Evolutionary conservation across 495 filamentous ascomycete genomes (phyloP).

Genomic region (Pyrenula aspistea): DNA sequence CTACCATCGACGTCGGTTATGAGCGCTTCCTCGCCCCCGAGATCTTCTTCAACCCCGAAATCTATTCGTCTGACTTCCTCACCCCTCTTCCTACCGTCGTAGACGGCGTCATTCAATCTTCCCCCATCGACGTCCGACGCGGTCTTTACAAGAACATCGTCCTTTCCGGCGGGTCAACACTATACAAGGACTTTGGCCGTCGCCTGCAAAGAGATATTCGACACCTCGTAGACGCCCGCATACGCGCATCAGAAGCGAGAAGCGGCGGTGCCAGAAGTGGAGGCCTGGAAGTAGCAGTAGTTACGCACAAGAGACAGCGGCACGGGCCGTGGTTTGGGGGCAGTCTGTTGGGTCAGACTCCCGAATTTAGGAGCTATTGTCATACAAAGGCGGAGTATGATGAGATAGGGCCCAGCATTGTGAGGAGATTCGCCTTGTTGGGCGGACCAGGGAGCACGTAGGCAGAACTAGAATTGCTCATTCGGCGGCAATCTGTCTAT

Average conservation of each 20-base stretch:
- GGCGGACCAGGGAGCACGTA: slow-evolving; percentile 71
- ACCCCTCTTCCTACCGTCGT: slow-evolving; percentile 90
- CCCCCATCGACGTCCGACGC: slow-evolving; percentile 91
- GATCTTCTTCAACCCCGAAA: slow-evolving; percentile 99
- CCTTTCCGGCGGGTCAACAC: slow-evolving; percentile 85
- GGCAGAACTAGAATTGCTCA: no score
- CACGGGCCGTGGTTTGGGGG: slow-evolving; percentile 98
- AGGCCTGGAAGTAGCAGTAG: slow-evolving; percentile 90
- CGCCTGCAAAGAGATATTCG: slow-evolving; percentile 93
- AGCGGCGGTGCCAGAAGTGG: slow-evolving; percentile 71
- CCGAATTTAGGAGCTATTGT: slow-evolving; percentile 98
- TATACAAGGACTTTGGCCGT: slow-evolving; percentile 96
- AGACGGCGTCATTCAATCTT: slow-evolving; percentile 91
- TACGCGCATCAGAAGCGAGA: slow-evolving; percentile 79
- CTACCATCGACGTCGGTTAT: slow-evolving; percentile 87
- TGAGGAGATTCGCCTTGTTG: slow-evolving; percentile 85
- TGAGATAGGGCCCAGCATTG: slow-evolving; percentile 89
- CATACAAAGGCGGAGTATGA: slow-evolving; percentile 96
- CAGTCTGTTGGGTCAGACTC: slow-evolving; percentile 89
- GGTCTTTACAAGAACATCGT: slow-evolving; percentile 99
- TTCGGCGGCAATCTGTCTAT: no score
- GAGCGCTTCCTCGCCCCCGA: slow-evolving; percentile 96
- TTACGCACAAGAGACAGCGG: slow-evolving; percentile 89
- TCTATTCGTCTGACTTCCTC: slow-evolving; percentile 95
- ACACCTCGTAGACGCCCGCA: slow-evolving; percentile 83